Evolutionary conservation across 345 rosid species (phyloP).

Genomic region (Geranium rotundifolium): DNA sequence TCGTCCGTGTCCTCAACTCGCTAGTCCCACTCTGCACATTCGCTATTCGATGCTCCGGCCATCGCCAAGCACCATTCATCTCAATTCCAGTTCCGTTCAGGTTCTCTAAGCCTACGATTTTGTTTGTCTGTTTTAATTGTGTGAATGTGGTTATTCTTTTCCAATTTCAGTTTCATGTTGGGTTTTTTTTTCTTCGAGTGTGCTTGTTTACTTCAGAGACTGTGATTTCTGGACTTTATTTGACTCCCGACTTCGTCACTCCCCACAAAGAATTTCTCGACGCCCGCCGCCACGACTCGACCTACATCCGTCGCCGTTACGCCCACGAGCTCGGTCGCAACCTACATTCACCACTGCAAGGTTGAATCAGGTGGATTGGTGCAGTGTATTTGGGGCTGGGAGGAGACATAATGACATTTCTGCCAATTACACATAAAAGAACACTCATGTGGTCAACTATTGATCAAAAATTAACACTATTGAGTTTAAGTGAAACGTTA

Average conservation of each 20-base stretch:
- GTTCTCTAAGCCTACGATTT: not conserved
- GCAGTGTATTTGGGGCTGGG: too few species aligned
- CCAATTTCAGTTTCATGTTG: slow-evolving; percentile 21
- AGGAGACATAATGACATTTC: too few species aligned
- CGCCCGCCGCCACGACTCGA: too few species aligned
- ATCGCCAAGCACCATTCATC: slow-evolving; percentile 4
- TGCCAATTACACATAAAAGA: too few species aligned
- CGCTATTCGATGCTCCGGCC: slow-evolving; percentile 54
- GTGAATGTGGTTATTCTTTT: not conserved
- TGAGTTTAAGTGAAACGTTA: too few species aligned
- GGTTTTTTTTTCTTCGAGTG: slow-evolving; percentile 34
- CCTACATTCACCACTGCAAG: too few species aligned
- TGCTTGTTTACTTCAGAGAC: slow-evolving; percentile 48
- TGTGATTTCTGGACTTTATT: slow-evolving; percentile 68
- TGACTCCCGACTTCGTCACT: slow-evolving; percentile 55
- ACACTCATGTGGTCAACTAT: too few species aligned
- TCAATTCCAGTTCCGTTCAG: not conserved
- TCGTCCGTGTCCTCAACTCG: slow-evolving; percentile 53
- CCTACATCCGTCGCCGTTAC: too few species aligned
- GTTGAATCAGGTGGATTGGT: too few species aligned
- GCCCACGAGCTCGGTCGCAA: too few species aligned
- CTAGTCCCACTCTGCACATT: slow-evolving; percentile 59
- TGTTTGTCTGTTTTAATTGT: too few species aligned
- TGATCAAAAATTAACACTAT: too few species aligned
- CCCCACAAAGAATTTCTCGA: slow-evolving; percentile 55